Base-by-base conservation (phyloP, 2,329 filamentous ascomycete genomes). In the Westerdykella ornata region DNA sequence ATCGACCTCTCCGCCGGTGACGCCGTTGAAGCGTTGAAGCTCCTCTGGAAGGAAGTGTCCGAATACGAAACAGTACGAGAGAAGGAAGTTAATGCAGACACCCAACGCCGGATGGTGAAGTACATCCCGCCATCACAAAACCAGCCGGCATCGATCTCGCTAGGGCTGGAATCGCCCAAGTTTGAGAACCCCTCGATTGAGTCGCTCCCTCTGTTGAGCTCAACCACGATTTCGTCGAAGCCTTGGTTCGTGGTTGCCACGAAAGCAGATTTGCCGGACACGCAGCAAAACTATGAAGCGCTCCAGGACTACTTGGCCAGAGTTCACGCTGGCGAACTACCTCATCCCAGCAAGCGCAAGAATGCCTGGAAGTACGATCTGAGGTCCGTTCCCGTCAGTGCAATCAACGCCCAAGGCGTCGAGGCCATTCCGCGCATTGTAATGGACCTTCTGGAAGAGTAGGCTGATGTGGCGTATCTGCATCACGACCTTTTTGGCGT, bases 221-320 rank as follows among this genome's bases (percentile, higher is more conserved):
- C 77, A 9, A 73, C 85, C n/a, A 80, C 84, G 31, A 94, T 97
- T 51, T 85, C 85, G n/a, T 79, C 78, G 26, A 98, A 98, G 69
- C 89, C 92, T 1, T 98, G 92, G 92, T 92, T 94, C 57, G 89
- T 96, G 4, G 81, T 96, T 33, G 90, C 87, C 1, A 96, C 89
- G 15, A 97, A 97, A 68, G 89, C 87, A 1, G 90, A 97, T 62
- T 63, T 94, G 41, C 78, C 82, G 3, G 77, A 76, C 3, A 94
- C 92, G 2, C 78, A 88, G 62, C 76, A 80, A 17, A 94, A 92
- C 60, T 98, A 87, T 62, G 67, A 65, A 28, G 67, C 70, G 38
- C 69, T 98, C 52, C 80, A 81, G 51, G 67, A 68, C 7, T 95
- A 96, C 65, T 68, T 98, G 3, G 72, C 76, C 4, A 70, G 69